Base-by-base conservation (phyloP, 1,284 basidiomycete genomes). In the Ustilago bromivora region DNA sequence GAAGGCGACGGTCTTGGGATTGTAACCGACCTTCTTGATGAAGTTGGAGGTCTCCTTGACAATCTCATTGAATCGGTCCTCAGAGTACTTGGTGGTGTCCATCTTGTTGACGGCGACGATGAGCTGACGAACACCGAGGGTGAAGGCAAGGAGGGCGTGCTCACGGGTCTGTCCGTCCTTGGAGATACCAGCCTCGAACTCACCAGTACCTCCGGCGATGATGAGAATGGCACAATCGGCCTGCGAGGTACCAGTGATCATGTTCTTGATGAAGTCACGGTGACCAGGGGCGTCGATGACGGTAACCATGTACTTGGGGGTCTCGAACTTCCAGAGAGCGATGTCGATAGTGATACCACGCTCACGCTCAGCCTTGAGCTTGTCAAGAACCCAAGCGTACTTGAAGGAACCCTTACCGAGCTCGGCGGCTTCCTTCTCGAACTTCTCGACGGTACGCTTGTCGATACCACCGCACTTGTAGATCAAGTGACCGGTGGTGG, bases 401-500 rank as follows among this genome's bases (percentile, higher is more conserved):
- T 97, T 97, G 93, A 98, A 98, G 87, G 96, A 98, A 88, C 95
- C 95, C 91, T 99, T 99, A 88, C 96, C 97, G 87, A 98, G 93
- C 89, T 99, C 96, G 90, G 95, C 94, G 87, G 96, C 97, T 90
- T 99, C 96, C 92, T 99, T 99, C 92, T 99, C 96, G 91, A 98
- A 99, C 84, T 98, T 99, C 90, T 99, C 96, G 86, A 99, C 98
- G 88, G 96, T 98, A 93, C 97, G 96, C 91, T 99, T 99, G 89
- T 99, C 97, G 90, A 99, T 99, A 94, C 97, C 97, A 92, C 96
- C 96, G 89, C 96, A 99, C 92, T 99, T 98, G 94, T 98, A 98
- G 92, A 99, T 99, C 90, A 99, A 91, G 91, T 99, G 97, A 86
- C 97, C 97, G 87, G 97, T 99, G 87, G 96, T 99, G 89, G 96